Evolutionary conservation across 805 yeast species (phyloP), one percentile per base, ranked within the genome.

Genomic region (Ogataea parapolymorpha): DNA sequence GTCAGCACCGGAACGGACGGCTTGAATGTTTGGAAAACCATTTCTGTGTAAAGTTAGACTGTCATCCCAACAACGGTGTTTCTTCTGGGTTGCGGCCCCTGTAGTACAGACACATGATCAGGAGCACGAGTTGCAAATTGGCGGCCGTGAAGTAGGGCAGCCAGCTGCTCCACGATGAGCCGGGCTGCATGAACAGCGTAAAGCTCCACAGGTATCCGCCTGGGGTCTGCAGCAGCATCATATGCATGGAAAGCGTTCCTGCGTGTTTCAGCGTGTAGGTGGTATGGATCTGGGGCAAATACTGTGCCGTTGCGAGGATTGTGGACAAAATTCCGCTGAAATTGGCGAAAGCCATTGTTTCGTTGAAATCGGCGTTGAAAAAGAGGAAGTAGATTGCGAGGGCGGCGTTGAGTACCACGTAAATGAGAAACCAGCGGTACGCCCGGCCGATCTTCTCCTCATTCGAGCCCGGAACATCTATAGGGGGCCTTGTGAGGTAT

Each of bases 1-100:
- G 88, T 89, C 13, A 82, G 95, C 55, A 91, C 98, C 2, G 99
- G 99, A 51, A 82, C 91, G 26, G 97, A 91, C 57, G 99, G 99
- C 28, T 72, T 93, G 62, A 85, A 86, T 58, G 70, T 91, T 29
- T 93, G 97, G 97, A 93, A 93, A 71, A 91, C 97, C 14, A 93
- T 93, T 57, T 85, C 95, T 62, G 96, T 91, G 29, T 90, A 72
- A 29, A 10, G 29, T 29, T 13, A 17, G 27, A 25, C 14, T 29
- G 32, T 29, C 13, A 15, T 15, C 3, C 24, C 24, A 38, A 15
- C 16, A 38, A 17, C 17, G 42, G 42, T 5, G 32, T 22, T 15
- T 38, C 33, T 26, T 38, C 42, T 9, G 42, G 42, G 15, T 32
- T 20, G 6, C 9, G 18, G 13, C 15, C 24, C 20, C 18, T 24